phyloP scores from a whole-genome alignment of 805 yeast species.

The Kuraishia ogatae region DNA sequence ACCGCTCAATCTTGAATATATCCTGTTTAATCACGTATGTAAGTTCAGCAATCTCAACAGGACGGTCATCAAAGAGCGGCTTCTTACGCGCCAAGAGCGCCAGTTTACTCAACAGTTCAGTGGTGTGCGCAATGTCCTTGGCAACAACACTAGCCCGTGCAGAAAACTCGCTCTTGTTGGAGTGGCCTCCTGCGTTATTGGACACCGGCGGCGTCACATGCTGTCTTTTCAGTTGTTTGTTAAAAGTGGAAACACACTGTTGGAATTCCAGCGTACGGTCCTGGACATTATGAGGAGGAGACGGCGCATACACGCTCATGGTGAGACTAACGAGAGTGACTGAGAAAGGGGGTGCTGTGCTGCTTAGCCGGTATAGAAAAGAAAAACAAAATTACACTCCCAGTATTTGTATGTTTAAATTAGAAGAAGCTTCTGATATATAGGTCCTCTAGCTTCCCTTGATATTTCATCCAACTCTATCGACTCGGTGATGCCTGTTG shows the following conservation, averaged over 20 bases:
- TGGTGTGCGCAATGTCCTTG: conserved; percentile 79
- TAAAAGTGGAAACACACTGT: conserved; percentile 76
- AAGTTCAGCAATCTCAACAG: conserved; percentile 86
- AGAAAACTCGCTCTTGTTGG: conserved; percentile 45
- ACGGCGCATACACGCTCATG: conserved; percentile 19
- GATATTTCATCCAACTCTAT: no score
- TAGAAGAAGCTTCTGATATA: no score
- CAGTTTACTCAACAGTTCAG: conserved; percentile 69
- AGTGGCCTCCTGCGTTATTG: conserved; percentile 9
- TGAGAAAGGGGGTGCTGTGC: no score
- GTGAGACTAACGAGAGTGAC: neutral
- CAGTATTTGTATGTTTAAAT: no score
- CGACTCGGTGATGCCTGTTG: no score
- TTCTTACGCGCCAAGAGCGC: conserved; percentile 83
- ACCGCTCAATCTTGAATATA: conserved; percentile 70
- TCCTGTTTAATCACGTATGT: conserved; percentile 86
- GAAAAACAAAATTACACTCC: no score
- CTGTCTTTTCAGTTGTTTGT: conserved; percentile 36
- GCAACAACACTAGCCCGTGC: conserved; percentile 74
- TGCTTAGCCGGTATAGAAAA: no score
- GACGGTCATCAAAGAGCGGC: conserved; percentile 89
- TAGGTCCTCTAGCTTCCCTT: no score
- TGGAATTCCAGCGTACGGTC: conserved; percentile 91
- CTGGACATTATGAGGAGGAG: conserved; percentile 32
- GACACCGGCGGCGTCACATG: conserved; percentile 15